These are phyloP conservation scores for Lactifluus hygrophoroides DNA, from an alignment of 768 basidiomycete species.

Conservation along the genomic window DNA sequence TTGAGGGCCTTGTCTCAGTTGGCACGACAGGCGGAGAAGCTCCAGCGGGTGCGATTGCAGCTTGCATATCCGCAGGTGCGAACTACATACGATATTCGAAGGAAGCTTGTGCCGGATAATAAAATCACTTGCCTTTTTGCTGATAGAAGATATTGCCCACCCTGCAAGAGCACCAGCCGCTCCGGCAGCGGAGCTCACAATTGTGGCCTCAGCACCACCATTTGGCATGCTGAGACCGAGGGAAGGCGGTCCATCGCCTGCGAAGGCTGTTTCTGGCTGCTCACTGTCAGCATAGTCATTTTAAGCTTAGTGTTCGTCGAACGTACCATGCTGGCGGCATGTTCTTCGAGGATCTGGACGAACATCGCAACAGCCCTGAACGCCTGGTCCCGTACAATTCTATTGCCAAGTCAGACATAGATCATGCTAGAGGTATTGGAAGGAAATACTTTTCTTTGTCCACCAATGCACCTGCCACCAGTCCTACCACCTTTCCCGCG, in stretches of 20 bases:
- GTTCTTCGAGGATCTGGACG: conserved; percentile 69
- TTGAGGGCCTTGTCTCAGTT: conserved; percentile 7
- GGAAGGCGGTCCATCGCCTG: conserved; percentile 18
- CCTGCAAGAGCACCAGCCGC: conserved; percentile 89
- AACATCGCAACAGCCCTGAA: conserved; percentile 90
- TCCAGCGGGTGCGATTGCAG: not conserved
- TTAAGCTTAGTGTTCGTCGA: conserved; percentile 3
- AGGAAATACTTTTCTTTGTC: conserved; percentile 81
- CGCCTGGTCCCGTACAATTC: conserved; percentile 90
- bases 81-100: not conserved
- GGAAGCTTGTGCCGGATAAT: not conserved
- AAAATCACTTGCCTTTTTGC: conserved; percentile 54
- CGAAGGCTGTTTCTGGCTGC: conserved; percentile 49
- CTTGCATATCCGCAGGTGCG: not conserved
- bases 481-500: conserved; percentile 83
- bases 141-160: conserved; percentile 90
- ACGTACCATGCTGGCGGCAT: conserved; percentile 77
- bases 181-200: conserved; percentile 83
- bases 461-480: conserved; percentile 67
- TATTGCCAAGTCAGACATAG: conserved; percentile 27
- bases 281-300: not conserved
- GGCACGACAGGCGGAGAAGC: conserved; percentile 13
- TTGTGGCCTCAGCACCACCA: conserved; percentile 31
- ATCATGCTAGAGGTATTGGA: not conserved
- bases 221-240: conserved; percentile 19